Percentiles rank a stretch among this genome's conserved stretches.
Conservation (phyloP, 768 basidiomycete species). For the Leccinum olivaceopallidum region DNA sequence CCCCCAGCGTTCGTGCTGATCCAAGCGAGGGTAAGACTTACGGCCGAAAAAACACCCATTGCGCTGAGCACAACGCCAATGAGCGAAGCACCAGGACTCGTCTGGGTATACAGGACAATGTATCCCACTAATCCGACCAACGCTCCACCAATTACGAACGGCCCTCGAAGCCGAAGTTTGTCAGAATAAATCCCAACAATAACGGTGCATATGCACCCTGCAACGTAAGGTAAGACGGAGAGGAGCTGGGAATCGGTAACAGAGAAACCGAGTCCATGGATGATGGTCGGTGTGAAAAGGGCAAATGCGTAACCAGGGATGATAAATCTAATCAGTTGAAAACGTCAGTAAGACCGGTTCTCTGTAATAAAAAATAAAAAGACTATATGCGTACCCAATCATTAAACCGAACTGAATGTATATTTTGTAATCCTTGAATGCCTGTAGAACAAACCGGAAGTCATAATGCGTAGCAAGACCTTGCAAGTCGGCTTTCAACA, state of each 20-base stretch:
- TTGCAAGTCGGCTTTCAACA: conserved; percentile 44
- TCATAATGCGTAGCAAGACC: conserved; percentile 46
- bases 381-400: conserved; percentile 33
- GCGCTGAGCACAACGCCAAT: conserved; percentile 48
- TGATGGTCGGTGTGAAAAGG: conserved; percentile 50
- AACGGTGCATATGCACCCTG: conserved; percentile 42
- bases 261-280: conserved; percentile 49
- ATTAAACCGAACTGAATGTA: conserved; percentile 35
- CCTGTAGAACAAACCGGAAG: conserved; percentile 47
- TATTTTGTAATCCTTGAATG: conserved; percentile 45
- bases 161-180: conserved; percentile 42
- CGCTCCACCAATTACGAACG: conserved; percentile 44
- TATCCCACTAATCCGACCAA: conserved; percentile 48
- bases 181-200: conserved; percentile 42
- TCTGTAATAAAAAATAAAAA: too few relatives aligned
- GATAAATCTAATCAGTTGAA: conserved; percentile 32
- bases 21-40: conserved; percentile 50
- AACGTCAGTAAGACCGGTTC: conserved; percentile 5
- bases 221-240: conserved; percentile 46
- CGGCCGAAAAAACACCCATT: conserved; percentile 47
- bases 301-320: conserved; percentile 46
- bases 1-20: conserved; percentile 53
- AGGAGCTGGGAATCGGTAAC: conserved; percentile 48
- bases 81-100: conserved; percentile 33
- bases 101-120: conserved; percentile 41